These are phyloP conservation scores for Fraxinus quadrangulata DNA, from an alignment of 257 asterid genomes.

Conservation along the genomic window DNA sequence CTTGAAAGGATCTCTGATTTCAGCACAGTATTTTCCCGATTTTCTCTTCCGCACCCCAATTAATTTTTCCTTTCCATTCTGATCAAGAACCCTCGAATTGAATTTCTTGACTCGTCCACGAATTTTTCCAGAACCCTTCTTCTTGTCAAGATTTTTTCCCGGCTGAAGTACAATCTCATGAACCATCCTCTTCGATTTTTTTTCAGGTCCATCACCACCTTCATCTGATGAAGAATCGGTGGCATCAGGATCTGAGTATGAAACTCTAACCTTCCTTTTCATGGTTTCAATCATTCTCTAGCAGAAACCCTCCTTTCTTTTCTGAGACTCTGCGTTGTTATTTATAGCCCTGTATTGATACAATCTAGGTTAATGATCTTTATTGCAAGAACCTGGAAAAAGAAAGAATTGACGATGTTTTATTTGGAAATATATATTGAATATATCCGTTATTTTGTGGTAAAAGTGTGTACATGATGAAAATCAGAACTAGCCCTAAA, in stretches of 20 bases:
- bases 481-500: neutral
- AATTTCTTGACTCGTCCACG: neutral
- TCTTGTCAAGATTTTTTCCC: neutral
- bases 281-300: neutral
- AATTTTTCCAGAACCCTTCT: neutral
- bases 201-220: conserved; percentile 3
- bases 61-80: conserved; percentile 1
- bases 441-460: neutral
- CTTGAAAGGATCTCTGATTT: conserved; percentile 37
- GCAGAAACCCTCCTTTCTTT: neutral
- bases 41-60: conserved; percentile 38
- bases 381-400: neutral
- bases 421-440: neutral
- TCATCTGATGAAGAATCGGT: conserved; percentile 65
- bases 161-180: conserved; percentile 34
- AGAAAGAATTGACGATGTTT: neutral
- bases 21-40: conserved; percentile 42
- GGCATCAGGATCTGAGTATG: conserved; percentile 58
- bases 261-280: conserved; percentile 32
- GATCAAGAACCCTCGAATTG: neutral
- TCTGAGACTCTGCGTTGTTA: neutral
- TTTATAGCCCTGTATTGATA: neutral
- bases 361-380: neutral
- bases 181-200: conserved; percentile 34
- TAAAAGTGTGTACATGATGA: neutral